phyloP scores from a whole-genome alignment of 2,329 filamentous ascomycete genomes.

The Albifimbria verrucaria region DNA sequence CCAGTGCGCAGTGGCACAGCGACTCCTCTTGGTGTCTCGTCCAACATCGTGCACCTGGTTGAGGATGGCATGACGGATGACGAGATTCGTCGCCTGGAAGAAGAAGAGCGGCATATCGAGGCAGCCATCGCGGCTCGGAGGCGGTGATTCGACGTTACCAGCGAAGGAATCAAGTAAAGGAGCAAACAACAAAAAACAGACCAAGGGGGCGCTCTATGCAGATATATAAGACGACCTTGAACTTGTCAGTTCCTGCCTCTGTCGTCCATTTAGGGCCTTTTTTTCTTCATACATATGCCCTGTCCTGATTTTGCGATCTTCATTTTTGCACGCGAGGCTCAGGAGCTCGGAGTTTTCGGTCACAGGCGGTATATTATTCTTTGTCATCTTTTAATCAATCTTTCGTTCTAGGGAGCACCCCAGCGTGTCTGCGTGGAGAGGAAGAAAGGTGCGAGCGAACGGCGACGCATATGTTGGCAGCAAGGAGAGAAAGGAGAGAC shows the following conservation, averaged over 20 bases:
- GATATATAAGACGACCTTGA: no score
- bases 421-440: no score
- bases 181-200: neutral
- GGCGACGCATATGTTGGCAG: no score
- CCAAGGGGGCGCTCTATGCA: no score
- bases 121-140: slow-evolving; percentile 48
- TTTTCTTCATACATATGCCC: slow-evolving; percentile 5
- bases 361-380: slow-evolving; percentile 4
- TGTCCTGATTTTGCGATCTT: slow-evolving; percentile 1
- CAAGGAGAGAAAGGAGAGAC: no score
- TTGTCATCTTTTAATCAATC: slow-evolving; percentile 5
- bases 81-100: slow-evolving; percentile 52
- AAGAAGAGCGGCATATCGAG: slow-evolving; percentile 56
- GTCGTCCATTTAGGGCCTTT: neutral
- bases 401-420: neutral
- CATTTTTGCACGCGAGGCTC: slow-evolving; percentile 10
- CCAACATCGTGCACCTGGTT: slow-evolving; percentile 48
- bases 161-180: neutral
- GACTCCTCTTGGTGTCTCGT: slow-evolving; percentile 28
- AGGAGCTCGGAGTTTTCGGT: slow-evolving; percentile 20
- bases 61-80: slow-evolving; percentile 60
- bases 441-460: no score
- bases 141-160: slow-evolving; percentile 12
- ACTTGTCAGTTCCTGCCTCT: no score
- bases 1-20: slow-evolving; percentile 13